phyloP scores from a whole-genome alignment of 164 flowering plant species.

The Echeveria elegans region DNA sequence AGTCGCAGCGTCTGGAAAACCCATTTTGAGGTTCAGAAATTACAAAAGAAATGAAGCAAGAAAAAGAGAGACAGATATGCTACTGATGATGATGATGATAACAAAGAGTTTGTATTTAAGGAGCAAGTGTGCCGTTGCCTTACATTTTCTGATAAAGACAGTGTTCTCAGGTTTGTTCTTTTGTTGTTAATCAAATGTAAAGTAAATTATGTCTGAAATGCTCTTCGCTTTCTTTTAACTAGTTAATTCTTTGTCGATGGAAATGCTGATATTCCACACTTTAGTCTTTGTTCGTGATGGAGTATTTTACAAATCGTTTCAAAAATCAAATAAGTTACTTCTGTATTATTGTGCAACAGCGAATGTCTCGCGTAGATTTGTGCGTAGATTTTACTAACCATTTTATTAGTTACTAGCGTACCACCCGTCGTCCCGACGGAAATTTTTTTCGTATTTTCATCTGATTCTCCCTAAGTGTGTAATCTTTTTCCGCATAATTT shows the following conservation, averaged over 20 bases:
- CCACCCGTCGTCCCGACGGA: no score
- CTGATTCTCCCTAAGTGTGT: no score
- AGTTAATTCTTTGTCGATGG: background rate
- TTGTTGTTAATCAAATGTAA: background rate
- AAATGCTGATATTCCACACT: background rate
- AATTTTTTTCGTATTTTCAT: no score
- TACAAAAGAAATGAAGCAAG: background rate
- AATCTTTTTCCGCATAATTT: no score
- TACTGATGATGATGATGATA: background rate
- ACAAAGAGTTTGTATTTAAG: slow-evolving; percentile 2
- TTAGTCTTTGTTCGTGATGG: background rate
- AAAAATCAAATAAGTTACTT: no score
- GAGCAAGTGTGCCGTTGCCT: background rate
- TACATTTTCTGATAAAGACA: background rate
- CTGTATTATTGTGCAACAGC: background rate
- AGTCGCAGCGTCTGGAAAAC: background rate
- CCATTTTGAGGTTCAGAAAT: background rate
- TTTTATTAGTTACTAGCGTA: no score
- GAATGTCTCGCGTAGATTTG: background rate
- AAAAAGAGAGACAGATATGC: background rate
- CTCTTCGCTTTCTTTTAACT: background rate
- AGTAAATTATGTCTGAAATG: background rate
- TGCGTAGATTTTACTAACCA: background rate
- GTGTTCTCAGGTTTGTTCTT: background rate
- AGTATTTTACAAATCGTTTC: background rate